Percentiles rank a stretch among this genome's conserved stretches.
These are phyloP conservation scores for Kodamaea hsintzibuensis DNA, from an alignment of 805 yeast species.

Conservation along the genomic window DNA sequence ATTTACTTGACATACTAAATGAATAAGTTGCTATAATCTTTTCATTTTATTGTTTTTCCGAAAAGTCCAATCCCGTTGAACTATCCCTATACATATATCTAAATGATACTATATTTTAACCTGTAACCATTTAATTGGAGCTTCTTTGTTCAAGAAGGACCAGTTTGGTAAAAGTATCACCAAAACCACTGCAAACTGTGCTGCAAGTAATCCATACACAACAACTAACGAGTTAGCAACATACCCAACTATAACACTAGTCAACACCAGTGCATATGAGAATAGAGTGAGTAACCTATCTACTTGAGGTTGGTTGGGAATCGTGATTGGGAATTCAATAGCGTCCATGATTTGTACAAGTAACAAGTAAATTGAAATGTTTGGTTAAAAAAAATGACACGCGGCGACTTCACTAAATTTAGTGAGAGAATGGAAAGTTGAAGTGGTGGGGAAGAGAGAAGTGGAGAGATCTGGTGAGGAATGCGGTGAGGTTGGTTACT, in stretches of 20 bases:
- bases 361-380: neutral
- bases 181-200: slow-evolving; percentile 30
- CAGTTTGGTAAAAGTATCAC: slow-evolving; percentile 56
- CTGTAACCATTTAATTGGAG: slow-evolving; percentile 49
- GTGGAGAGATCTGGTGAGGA: too few species aligned
- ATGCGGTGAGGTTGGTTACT: too few species aligned
- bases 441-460: too few species aligned
- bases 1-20: neutral
- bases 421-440: too few species aligned
- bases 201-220: slow-evolving; percentile 40
- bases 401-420: neutral
- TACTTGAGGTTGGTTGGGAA: slow-evolving; percentile 50
- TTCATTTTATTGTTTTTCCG: neutral
- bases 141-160: slow-evolving; percentile 50
- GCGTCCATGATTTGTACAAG: slow-evolving; percentile 12
- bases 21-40: neutral
- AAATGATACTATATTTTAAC: slow-evolving; percentile 22
- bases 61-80: neutral
- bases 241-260: slow-evolving; percentile 52
- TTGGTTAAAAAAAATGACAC: neutral
- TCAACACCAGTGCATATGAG: slow-evolving; percentile 31
- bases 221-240: slow-evolving; percentile 43
- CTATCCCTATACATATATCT: neutral
- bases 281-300: slow-evolving; percentile 26
- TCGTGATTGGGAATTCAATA: slow-evolving; percentile 24